Conservation (phyloP, 208 protist species). For the Kentomonas sorsogonicus region DNA sequence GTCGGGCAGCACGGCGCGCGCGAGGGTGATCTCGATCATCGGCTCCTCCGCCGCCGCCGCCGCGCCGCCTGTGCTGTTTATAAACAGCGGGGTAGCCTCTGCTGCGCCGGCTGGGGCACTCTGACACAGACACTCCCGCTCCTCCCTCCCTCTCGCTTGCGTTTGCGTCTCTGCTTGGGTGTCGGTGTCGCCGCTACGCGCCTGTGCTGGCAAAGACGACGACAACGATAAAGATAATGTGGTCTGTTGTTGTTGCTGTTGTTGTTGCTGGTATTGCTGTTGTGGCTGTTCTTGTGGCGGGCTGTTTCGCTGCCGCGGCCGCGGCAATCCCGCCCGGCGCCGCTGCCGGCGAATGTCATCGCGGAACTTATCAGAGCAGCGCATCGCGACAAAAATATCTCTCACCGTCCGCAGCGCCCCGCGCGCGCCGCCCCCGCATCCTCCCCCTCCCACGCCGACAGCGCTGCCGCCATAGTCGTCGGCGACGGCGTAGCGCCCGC, state of each 20-base stretch:
- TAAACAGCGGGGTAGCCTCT: too few species aligned
- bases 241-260: not conserved
- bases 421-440: not conserved
- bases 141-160: too few species aligned
- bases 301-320: not conserved
- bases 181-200: too few species aligned
- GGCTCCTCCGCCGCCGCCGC: not conserved
- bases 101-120: too few species aligned
- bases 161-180: too few species aligned
- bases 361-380: conserved; percentile 68
- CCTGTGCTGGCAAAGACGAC: too few species aligned
- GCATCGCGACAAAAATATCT: conserved; percentile 78
- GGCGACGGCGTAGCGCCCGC: conserved; percentile 65
- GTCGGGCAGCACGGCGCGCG: conserved; percentile 39
- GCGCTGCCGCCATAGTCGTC: conserved; percentile 65
- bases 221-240: too few species aligned
- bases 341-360: conserved; percentile 58
- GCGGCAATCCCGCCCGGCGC: not conserved
- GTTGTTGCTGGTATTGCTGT: not conserved
- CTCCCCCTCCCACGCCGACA: too few species aligned
- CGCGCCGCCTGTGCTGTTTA: not conserved
- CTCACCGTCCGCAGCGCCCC: conserved; percentile 27
- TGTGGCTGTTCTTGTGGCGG: not conserved
- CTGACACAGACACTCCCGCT: too few species aligned
- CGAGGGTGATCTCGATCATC: conserved; percentile 53